Evolutionary conservation across 306 rosid genomes (phyloP), one percentile per base, ranked within the genome.

Genomic region (Fragaria nilgerrensis): DNA sequence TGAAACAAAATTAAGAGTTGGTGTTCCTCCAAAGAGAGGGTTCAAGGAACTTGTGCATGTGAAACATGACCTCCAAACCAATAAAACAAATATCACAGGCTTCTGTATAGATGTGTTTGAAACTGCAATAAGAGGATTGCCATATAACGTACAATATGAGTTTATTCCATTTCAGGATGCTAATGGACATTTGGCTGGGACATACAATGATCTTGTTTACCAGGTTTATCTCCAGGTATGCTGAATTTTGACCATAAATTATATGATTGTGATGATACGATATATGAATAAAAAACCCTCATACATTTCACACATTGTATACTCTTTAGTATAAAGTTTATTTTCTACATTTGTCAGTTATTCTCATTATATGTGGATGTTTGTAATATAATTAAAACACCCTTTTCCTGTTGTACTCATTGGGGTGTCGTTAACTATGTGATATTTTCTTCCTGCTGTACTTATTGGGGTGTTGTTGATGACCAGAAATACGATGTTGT

Each of bases 71-170:
- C 5, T 17, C 13, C 34, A 70, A 4, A 29, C 62, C 13, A 58
- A 70, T 32, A 15, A 7, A 17, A 36, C 58, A 13, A 0, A n/a
- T 12, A 0, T 70, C 17, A 47, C 68, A 10, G 84, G 84, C 22
- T 75, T 81, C 66, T 61, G 80, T 3, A 50, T 70, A 7, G 80
- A 81, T 0, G 77, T 81, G 1, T 81, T 81, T 52, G 17, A 68
- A 73, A 72, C 68, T 15, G 84, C 77, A 5, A 23, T 76, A 0
- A 22, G 48, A 7, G 19, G 16, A 4, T 36, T 72, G 58, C 56
- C 73, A 0, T 69, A 69, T 69, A 25, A 66, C 29, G 44, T 75
- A 15, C 5, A 75, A 0, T 70, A 45, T 52, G 77, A 81, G 12
- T 59, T 81, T 27, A 37, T 75, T 10, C 77, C 76, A 13, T 68